Evolutionary conservation across 1,284 basidiomycete species (phyloP), one percentile per base, ranked within the genome.

Genomic region (Ceratobasidium sp.): DNA sequence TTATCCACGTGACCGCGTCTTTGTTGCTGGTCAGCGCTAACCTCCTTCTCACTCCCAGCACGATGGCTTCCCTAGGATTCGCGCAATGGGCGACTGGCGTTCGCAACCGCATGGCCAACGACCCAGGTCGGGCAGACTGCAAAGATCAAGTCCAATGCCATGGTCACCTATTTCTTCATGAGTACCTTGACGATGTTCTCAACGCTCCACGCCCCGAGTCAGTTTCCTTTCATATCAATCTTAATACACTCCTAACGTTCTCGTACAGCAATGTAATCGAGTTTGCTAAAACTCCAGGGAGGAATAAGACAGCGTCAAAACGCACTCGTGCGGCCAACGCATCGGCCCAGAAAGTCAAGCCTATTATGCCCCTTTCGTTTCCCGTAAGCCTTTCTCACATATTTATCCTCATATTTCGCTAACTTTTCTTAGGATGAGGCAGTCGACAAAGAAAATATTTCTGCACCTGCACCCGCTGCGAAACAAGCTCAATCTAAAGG

Each of bases 231-330:
- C 38, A 20, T 65, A 40, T 46, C 50, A 17, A 61, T 65, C 64
- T 67, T 10, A n/a, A 17, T 17, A 15, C 9, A 28, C 61, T 40
- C 26, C 59, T 28, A 54, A 56, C 23, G 59, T 38, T 15, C 42
- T 28, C 9, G 1, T 76, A 6, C 80, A 94, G 93, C 75, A 88
- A 90, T 15, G 87, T 94, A 15, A 91, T 93, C 74, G 93, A 94
- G 75, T 87, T 95, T n/a, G 89, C 94, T 7, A 95, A 95, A 85
- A 95, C 94, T 1, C 93, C 93, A 38, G 91, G 91, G 48, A 89
- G 93, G 50, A 93, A 89, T 84, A 92, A 88, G 84, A 87, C 86
- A 70, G 84, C 87, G 15, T 85, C 86, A 5, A 89, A 87, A 81
- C 89, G 88, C 80, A 86, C 88, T 26, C 89, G 90, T 78, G 83